phyloP scores from a whole-genome alignment of 2,329 filamentous ascomycete genomes.

The Didymella arachidicola region DNA sequence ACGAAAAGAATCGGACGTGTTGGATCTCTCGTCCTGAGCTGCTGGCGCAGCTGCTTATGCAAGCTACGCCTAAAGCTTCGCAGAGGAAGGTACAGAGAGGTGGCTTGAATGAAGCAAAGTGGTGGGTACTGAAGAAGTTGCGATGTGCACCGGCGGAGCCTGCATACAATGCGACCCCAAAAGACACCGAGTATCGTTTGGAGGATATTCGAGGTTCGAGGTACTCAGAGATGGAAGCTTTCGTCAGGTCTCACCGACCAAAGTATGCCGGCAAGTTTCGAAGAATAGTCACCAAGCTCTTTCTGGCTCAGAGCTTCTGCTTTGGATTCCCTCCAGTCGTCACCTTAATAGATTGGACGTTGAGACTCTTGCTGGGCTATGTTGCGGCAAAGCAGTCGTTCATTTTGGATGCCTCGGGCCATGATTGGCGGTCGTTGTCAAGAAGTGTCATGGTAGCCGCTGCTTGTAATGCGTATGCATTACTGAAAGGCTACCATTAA shows the following conservation, averaged over 20 bases:
- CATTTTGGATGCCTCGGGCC: not conserved
- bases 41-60: constrained; percentile 48
- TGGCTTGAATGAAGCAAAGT: constrained; percentile 42
- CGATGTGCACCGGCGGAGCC: constrained; percentile 52
- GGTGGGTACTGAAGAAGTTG: constrained; percentile 48
- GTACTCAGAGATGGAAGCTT: constrained; percentile 52
- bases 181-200: constrained; percentile 22
- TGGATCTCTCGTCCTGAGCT: constrained; percentile 64
- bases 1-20: constrained; percentile 65
- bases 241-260: constrained; percentile 35
- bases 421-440: constrained; percentile 15
- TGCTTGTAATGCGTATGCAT: constrained; percentile 37
- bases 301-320: constrained; percentile 53
- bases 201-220: constrained; percentile 51
- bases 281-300: constrained; percentile 50
- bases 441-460: constrained; percentile 14
- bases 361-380: constrained; percentile 67
- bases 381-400: constrained; percentile 27
- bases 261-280: constrained; percentile 46
- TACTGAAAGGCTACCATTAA: constrained; percentile 38
- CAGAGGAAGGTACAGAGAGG: constrained; percentile 1
- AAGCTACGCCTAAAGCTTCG: constrained; percentile 42
- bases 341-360: constrained; percentile 76
- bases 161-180: constrained; percentile 45
- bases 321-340: constrained; percentile 50